Base-by-base conservation (phyloP, 2,329 filamentous ascomycete genomes). In the Colletotrichum sp. region DNA sequence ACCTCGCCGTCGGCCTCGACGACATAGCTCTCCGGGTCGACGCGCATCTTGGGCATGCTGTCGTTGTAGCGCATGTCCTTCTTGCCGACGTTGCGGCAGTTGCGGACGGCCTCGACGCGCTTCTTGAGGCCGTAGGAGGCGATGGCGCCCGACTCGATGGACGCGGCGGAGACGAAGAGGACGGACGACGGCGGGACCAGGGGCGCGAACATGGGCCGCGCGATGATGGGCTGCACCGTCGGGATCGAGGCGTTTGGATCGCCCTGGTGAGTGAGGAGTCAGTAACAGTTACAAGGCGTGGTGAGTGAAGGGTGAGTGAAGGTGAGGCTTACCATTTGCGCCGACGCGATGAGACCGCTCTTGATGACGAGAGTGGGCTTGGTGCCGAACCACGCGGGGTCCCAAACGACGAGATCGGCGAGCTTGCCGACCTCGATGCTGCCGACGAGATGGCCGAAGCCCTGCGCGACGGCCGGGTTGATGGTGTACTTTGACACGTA, bases 401-500 rank as follows among this genome's bases (percentile, higher is more conserved):
- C 93, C 96, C 96, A 99, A 8, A 98, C 82, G 1, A 98, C 95
- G 64, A 99, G 84, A 84, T 99, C 96, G 0, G 96, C 96, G 64
- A 98, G 85, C 86, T 98, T 98, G 67, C 96, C 96, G 0, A 95
- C 91, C 86, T 98, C 96, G 70, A 98, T 86, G 79, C 94, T 96
- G 9, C 96, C 96, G 77, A 99, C 91, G 4, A 98, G 81, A 83
- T 98, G 96, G 1, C 89, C 86, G 93, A 99, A 98, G 4, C 96
- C 96, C 85, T 99, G 96, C 0, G 96, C 93, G 77, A 98, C 89
- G 13, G 96, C 95, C 2, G 96, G 95, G 85, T 99, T 99, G 86
- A 99, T 93, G 26, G 96, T 99, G 85, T 98, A 98, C 87, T 99
- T 99, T 87, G 94, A 95, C 62, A 99, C 90, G 83, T 99, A 99